Base-by-base conservation (phyloP, 352 stramenopile genomes). In the Phytophthora sansomeana region DNA sequence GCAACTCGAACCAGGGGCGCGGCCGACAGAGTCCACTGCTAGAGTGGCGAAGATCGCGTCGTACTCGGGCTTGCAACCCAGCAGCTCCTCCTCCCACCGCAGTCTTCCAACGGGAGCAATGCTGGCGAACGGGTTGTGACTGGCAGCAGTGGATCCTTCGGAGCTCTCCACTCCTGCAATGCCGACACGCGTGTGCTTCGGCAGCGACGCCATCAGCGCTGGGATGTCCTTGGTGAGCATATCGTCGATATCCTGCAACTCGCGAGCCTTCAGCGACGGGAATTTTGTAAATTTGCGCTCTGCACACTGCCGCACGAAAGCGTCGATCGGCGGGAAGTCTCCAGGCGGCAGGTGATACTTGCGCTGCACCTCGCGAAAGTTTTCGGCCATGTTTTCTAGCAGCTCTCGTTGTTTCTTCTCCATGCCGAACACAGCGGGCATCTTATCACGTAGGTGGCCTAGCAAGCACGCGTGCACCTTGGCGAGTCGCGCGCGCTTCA, bases 381-480 rank as follows among this genome's bases (percentile, higher is more conserved):
- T 91, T 55, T 97, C 93, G 17, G 81, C 87, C 75, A 99, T 91
- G 64, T 98, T 94, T 24, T 93, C 80, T 49, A 99, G 96, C 16
- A 99, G 74, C 58, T 99, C 93, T 42, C 94, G 73, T 75, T 99
- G 96, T 65, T 98, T 98, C 78, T 98, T 98, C 38, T 98, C 96
- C 70, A 99, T 98, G 26, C 97, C 96, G 66, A 99, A 95, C 52
- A 99, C 87, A 38, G 90, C 77, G 6, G 98, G 98, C 97, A 99
- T 99, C 77, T 99, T 92, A 61, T 94, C 83, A 29, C 90, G 82
- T 36, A 99, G 74, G 69, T 99, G 97, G 59, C 98, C 93, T 61
- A 99, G 96, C 55, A 99, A 92, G 71, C 98, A 99, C 6, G 96
- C 96, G 64, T 99, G 98, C 30, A 99, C 94, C 67, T 98, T 98